A percentile compares a stretch with the other conserved stretches of the same genome.
phyloP scores from a whole-genome alignment of 2,329 filamentous ascomycete species.

The Ophiosphaerella herpotricha region DNA sequence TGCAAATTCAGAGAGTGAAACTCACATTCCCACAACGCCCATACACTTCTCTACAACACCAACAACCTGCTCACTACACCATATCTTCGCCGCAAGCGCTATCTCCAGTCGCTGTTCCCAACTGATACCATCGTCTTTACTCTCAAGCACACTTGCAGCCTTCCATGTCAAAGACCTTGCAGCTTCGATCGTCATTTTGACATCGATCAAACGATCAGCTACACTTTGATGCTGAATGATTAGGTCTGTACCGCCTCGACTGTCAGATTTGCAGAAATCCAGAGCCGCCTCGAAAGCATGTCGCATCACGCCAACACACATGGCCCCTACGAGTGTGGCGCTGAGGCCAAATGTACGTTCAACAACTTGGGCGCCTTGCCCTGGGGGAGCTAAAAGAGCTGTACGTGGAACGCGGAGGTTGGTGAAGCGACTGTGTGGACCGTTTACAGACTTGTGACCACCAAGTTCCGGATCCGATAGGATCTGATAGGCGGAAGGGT shows the following conservation, averaged over 20 bases:
- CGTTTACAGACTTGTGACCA: constrained; percentile 56
- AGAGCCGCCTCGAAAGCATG: constrained; percentile 59
- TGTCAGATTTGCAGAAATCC: constrained; percentile 55
- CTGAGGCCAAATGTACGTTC: constrained; percentile 51
- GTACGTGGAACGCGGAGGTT: constrained; percentile 54
- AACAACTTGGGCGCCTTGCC: constrained; percentile 51
- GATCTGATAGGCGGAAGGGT: constrained; percentile 51
- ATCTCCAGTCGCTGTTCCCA: constrained; percentile 51
- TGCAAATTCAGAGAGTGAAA: constrained; percentile 15
- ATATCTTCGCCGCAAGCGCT: constrained; percentile 58
- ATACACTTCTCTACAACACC: constrained; percentile 57
- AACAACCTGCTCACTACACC: constrained; percentile 56
- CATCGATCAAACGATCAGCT: constrained; percentile 57
- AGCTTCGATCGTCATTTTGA: constrained; percentile 59
- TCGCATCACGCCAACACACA: constrained; percentile 60
- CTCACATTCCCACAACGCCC: constrained; percentile 57
- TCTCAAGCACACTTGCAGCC: constrained; percentile 52
- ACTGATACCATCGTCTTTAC: constrained; percentile 42
- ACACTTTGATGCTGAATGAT: constrained; percentile 57
- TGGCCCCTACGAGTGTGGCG: constrained; percentile 59
- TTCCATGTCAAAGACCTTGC: constrained; percentile 59
- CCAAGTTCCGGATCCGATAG: constrained; percentile 52
- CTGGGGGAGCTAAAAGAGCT: constrained; percentile 54
- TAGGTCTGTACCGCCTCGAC: constrained; percentile 51
- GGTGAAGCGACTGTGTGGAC: constrained; percentile 56